A percentile compares a stretch with the other conserved stretches of the same genome.
Conservation (phyloP, 2,329 filamentous ascomycete genomes). For the Ampelomyces quisqualis region DNA sequence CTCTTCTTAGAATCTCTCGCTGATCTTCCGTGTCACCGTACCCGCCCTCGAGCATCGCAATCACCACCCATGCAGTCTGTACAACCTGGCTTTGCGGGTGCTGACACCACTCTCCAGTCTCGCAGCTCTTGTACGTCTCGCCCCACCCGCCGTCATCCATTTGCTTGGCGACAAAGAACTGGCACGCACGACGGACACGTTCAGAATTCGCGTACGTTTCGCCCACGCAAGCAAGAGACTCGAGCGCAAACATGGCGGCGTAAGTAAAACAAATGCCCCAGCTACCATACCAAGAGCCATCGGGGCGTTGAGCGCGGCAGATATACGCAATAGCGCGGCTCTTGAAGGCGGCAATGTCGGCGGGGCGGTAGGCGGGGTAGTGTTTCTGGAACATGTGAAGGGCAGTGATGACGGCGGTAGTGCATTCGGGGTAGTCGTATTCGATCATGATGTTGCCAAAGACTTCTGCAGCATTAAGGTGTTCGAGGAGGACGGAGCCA, state of each 20-base stretch:
- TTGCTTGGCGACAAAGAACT: constrained; percentile 84
- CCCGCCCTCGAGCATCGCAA: constrained; percentile 77
- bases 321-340: constrained; percentile 77
- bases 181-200: constrained; percentile 71
- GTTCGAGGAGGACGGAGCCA: constrained; percentile 74
- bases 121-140: constrained; percentile 86
- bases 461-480: constrained; percentile 92
- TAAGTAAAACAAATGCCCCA: constrained; percentile 99
- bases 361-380: constrained; percentile 75
- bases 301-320: constrained; percentile 70
- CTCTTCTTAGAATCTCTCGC: constrained; percentile 68
- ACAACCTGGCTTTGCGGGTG: constrained; percentile 85
- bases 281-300: constrained; percentile 96
- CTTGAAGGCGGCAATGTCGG: constrained; percentile 75
- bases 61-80: constrained; percentile 87
- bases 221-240: constrained; percentile 77
- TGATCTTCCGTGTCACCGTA: constrained; percentile 75
- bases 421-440: constrained; percentile 98
- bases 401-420: constrained; percentile 87
- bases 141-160: constrained; percentile 93
- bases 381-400: constrained; percentile 77
- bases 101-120: constrained; percentile 72
- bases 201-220: constrained; percentile 77
- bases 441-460: constrained; percentile 98
- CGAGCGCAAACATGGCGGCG: constrained; percentile 92